A percentile compares a stretch with the other conserved stretches of the same genome.
These are phyloP conservation scores for Artomyces pyxidatus DNA, from an alignment of 768 basidiomycete species.

Conservation along the genomic window DNA sequence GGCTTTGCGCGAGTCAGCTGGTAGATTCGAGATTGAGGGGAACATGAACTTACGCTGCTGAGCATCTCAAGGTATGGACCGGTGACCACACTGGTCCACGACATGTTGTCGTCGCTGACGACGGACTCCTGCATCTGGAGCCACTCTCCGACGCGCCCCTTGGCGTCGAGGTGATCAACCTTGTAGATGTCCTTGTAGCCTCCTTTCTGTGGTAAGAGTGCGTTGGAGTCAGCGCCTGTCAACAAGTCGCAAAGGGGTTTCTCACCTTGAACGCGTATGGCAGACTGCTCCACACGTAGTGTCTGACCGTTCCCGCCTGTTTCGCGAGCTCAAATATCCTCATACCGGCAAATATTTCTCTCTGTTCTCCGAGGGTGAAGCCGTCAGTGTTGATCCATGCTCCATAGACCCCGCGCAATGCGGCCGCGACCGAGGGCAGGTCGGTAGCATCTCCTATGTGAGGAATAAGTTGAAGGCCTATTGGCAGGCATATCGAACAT, in stretches of 20 bases:
- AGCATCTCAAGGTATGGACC: slow-evolving; percentile 37
- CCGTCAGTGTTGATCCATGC: slow-evolving; percentile 26
- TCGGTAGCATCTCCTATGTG: slow-evolving; percentile 25
- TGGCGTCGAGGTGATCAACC: slow-evolving; percentile 31
- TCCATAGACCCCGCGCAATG: slow-evolving; percentile 26
- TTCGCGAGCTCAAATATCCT: slow-evolving; percentile 32
- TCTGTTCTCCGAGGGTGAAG: slow-evolving; percentile 31
- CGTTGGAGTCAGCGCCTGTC: background rate
- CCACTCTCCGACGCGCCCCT: slow-evolving; percentile 32
- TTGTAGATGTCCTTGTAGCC: slow-evolving; percentile 24
- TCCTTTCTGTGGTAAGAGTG: slow-evolving; percentile 17
- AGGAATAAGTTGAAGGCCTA: background rate
- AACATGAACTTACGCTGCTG: slow-evolving; percentile 25
- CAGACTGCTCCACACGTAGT: slow-evolving; percentile 33
- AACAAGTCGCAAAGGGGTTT: no score
- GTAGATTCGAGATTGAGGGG: background rate
- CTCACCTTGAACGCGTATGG: slow-evolving; percentile 31
- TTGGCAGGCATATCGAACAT: background rate
- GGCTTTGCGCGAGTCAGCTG: background rate
- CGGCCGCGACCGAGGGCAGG: slow-evolving; percentile 21
- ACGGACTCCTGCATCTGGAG: slow-evolving; percentile 26
- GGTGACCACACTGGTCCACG: slow-evolving; percentile 30
- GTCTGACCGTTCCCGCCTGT: slow-evolving; percentile 23
- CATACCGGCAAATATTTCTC: slow-evolving; percentile 30
- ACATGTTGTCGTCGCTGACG: slow-evolving; percentile 23